These are phyloP conservation scores for Capsella bursapastoris DNA, from an alignment of 345 rosid genomes.

Conservation along the genomic window DNA sequence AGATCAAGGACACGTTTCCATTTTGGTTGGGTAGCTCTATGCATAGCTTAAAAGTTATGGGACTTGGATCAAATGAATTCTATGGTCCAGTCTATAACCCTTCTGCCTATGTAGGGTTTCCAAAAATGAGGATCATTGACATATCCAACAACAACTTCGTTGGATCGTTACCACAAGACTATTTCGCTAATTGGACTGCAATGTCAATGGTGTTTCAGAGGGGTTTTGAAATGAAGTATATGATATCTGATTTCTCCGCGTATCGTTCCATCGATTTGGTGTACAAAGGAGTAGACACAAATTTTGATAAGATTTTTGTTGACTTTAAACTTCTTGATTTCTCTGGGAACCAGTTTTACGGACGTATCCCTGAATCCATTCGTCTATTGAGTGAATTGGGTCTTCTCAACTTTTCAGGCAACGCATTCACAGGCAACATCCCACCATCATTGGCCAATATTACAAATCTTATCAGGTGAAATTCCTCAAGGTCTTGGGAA, in stretches of 20 bases:
- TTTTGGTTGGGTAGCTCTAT: not conserved
- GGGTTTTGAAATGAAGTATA: not conserved
- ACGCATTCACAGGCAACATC: not conserved
- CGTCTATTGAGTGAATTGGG: not conserved
- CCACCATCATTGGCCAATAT: not conserved
- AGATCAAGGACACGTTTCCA: not conserved
- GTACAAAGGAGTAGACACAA: not conserved
- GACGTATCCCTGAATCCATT: not conserved
- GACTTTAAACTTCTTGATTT: constrained; percentile 14
- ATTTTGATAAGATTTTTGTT: not conserved
- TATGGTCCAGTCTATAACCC: not conserved
- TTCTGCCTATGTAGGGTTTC: not conserved
- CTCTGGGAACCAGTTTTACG: not conserved
- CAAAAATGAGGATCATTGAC: not conserved
- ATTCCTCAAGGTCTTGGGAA: not conserved
- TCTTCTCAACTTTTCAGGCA: not conserved
- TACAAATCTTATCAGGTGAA: not conserved
- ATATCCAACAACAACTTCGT: not conserved
- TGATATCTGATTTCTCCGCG: too few relatives aligned
- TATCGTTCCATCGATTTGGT: not conserved
- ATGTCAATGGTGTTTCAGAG: not conserved
- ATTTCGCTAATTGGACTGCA: not conserved
- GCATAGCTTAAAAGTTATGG: too few relatives aligned
- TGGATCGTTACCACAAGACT: constrained; percentile 7
- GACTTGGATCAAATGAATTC: not conserved